These are phyloP conservation scores for Mycotypha africana DNA, from an alignment of 371 early-diverging fungal genomes.

Conservation along the genomic window DNA sequence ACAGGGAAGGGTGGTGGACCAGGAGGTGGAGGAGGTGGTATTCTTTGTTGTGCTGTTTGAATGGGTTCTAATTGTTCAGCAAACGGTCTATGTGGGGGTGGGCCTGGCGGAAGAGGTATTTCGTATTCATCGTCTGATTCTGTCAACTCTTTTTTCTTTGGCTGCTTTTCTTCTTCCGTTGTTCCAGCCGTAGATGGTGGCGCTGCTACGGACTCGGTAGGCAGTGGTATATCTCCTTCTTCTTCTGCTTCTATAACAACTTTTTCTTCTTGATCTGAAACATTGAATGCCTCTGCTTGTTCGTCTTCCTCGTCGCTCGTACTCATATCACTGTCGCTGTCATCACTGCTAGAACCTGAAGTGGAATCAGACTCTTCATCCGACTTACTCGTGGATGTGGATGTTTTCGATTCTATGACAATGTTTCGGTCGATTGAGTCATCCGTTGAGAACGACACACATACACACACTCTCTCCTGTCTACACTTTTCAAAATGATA, in stretches of 20 bases:
- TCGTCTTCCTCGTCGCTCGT: too few relatives aligned
- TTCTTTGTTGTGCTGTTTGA: not conserved
- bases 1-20: constrained; percentile 5
- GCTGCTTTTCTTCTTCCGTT: constrained; percentile 17
- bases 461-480: not conserved
- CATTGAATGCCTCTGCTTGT: too few relatives aligned
- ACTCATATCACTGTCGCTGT: constrained; percentile 1
- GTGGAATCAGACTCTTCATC: constrained; percentile 11
- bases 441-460: too few relatives aligned
- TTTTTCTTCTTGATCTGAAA: constrained; percentile 6
- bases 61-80: constrained; percentile 10
- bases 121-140: constrained; percentile 41
- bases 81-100: constrained; percentile 37
- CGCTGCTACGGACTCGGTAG: too few relatives aligned
- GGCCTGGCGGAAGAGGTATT: constrained; percentile 42
- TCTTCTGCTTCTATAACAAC: constrained; percentile 7
- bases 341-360: constrained; percentile 1
- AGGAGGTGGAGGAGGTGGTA: constrained; percentile 8
- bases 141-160: constrained; percentile 7
- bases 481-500: constrained; percentile 2
- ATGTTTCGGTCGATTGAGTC: too few relatives aligned
- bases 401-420: not conserved
- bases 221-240: too few relatives aligned
- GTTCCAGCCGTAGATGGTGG: too few relatives aligned
- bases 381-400: constrained; percentile 1